Evolutionary conservation across 208 protist species (phyloP), one percentile per base, ranked within the genome.

Genomic region (Plasmodiophora brassicae): DNA sequence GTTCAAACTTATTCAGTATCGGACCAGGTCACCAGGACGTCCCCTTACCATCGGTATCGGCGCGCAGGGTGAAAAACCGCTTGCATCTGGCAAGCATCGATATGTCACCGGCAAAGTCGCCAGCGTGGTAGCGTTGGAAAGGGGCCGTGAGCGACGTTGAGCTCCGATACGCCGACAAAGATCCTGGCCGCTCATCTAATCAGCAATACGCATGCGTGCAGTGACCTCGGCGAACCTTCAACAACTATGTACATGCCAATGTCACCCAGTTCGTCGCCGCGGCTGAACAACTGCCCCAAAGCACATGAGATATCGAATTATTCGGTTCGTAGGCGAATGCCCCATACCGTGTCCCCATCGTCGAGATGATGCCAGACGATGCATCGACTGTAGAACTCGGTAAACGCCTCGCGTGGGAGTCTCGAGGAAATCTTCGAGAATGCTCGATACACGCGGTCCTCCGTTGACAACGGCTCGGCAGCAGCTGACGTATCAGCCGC

Each of bases 331-430:
- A 5, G 65, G 5, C 5, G 32, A 32, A 78, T n/a, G n/a, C n/a
- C n/a, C n/a, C 65, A 32, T 78, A 78, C 65, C n/a, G 41, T 32
- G 10, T 78, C 65, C 32, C 65, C 65, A 78, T 38, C 20, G 65
- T 78, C 65, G 5, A 78, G 65, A 78, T 78, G 65, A 8, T 44
- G 10, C 65, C 65, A 78, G 32, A 44, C 65, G n/a, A 78, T 78
- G 41, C 20, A 78, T 5, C 5, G 10, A n/a, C 5, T 14, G 41
- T 78, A 78, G 32, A 78, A 38, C 41, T 78, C n/a, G n/a, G 32
- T n/a, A 78, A 78, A 78, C n/a, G 32, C 65, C n/a, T 78, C 65
- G n/a, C 20, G 5, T 38, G 10, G 10, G 65, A 78, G 32, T 36
- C 41, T n/a, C 32, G 14, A 38, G 5, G 65, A 78, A 36, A 78